A percentile compares a stretch with the other conserved stretches of the same genome.
These are phyloP conservation scores for Naganishia cerealis DNA, from an alignment of 1,284 basidiomycete genomes.

Conservation along the genomic window DNA sequence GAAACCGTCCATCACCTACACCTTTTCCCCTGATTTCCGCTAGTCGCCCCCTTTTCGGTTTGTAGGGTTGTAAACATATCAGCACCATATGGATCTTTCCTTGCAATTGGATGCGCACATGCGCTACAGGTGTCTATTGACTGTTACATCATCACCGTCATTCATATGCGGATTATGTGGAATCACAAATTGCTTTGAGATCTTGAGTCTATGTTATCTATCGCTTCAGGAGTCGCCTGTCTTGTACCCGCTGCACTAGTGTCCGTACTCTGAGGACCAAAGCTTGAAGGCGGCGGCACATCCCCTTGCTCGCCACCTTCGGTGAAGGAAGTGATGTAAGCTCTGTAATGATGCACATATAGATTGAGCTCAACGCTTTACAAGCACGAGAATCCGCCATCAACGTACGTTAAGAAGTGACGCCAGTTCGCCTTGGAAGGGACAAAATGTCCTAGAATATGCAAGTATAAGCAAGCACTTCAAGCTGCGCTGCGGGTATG, in stretches of 20 bases:
- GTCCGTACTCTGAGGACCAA: conserved; percentile 13
- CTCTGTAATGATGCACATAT: conserved; percentile 37
- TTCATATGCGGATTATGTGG: not conserved
- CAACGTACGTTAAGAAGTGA: conserved; percentile 52
- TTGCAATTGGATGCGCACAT: not conserved
- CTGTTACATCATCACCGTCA: not conserved
- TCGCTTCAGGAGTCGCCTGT: conserved; percentile 23
- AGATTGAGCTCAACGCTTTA: not conserved
- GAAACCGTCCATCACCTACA: not conserved
- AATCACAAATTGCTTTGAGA: conserved; percentile 14
- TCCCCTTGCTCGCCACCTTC: conserved; percentile 49
- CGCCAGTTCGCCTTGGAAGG: conserved; percentile 53
- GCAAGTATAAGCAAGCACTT: not conserved
- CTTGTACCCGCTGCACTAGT: conserved; percentile 27
- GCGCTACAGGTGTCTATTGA: not conserved
- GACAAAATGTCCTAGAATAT: conserved; percentile 47
- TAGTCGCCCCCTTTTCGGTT: conserved; percentile 1
- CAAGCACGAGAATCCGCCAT: not conserved
- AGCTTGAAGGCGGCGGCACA: conserved; percentile 39
- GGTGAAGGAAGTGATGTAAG: conserved; percentile 51
- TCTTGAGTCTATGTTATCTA: not conserved
- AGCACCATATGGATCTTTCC: not conserved
- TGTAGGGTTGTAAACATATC: not conserved
- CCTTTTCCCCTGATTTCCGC: not conserved
- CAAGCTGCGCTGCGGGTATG: not conserved